Evolutionary conservation across 2,329 filamentous ascomycete genomes (phyloP).

Genomic region (Aspergillus jensenii): DNA sequence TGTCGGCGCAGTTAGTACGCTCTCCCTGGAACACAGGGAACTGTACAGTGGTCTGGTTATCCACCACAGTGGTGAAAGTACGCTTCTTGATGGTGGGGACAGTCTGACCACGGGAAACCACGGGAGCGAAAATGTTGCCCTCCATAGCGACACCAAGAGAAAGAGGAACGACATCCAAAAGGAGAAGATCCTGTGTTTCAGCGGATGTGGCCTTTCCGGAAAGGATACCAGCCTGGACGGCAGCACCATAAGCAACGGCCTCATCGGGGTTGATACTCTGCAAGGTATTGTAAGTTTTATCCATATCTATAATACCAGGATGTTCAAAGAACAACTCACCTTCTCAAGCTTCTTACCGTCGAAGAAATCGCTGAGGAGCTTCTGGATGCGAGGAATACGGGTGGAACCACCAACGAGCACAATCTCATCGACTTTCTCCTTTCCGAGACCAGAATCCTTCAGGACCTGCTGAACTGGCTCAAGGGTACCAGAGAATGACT

Average conservation of each 20-base stretch:
- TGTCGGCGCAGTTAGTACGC: slow-evolving; percentile 96
- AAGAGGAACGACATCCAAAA: slow-evolving; percentile 93
- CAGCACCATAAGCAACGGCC: slow-evolving; percentile 97
- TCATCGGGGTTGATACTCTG: slow-evolving; percentile 97
- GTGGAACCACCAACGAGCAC: slow-evolving; percentile 98
- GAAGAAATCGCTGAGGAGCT: slow-evolving; percentile 98
- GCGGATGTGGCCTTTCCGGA: slow-evolving; percentile 96
- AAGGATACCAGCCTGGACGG: slow-evolving; percentile 97
- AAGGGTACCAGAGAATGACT: slow-evolving; percentile 89
- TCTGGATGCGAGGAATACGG: slow-evolving; percentile 98
- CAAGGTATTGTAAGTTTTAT: not conserved
- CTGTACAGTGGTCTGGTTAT: slow-evolving; percentile 75
- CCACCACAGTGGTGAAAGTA: slow-evolving; percentile 76
- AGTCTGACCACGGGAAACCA: slow-evolving; percentile 76
- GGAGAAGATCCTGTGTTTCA: slow-evolving; percentile 89
- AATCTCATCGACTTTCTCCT: slow-evolving; percentile 94
- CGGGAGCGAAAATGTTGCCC: slow-evolving; percentile 96
- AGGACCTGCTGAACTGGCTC: slow-evolving; percentile 96
- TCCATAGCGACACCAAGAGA: slow-evolving; percentile 99
- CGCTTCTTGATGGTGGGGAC: slow-evolving; percentile 80
- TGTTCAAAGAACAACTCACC: slow-evolving; percentile 32
- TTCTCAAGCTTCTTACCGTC: slow-evolving; percentile 99
- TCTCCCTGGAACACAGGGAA: slow-evolving; percentile 97
- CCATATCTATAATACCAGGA: not conserved
- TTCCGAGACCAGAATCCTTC: slow-evolving; percentile 85